Evolutionary conservation across 352 stramenopile genomes (phyloP), one percentile per base, ranked within the genome.

Genomic region (Pythium rhizo-oryzae): DNA sequence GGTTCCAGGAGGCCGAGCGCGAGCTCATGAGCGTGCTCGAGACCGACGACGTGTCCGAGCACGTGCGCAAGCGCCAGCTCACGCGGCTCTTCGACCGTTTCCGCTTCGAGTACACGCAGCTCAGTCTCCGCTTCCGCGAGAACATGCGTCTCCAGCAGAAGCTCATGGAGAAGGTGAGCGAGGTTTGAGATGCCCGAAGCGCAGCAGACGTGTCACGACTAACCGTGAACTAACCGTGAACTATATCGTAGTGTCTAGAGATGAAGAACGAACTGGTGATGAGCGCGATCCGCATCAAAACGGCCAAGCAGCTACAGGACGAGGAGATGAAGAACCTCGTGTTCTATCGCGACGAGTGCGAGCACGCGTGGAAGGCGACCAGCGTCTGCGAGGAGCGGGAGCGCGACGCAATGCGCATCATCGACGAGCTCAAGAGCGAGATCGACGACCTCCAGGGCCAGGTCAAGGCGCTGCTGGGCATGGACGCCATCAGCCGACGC

Each of bases 301-400:
- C 80, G 23, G 74, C 74, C 12, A 75, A 92, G 65, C 76, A 87
- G 67, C 58, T 87, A n/a, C 80, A 92, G 15, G 77, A 84, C 15
- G 79, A 92, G 51, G 81, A 92, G 61, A 80, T 88, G 75, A 88
- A 88, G 53, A 89, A 83, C 62, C 69, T 92, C 18, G 49, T 79
- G 5, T 92, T 86, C 73, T 92, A 92, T 46, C 77, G 84, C 9
- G 81, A 92, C n/a, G 84, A 92, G 59, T 92, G 84, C 54, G 80
- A 92, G 50, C 69, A 85, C 56, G 80, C 80, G 13, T 92, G 84
- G 81, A 84, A 82, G 51, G 80, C 87, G 59, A 80, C 75, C 37
- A 69, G 69, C 1, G n/a, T 88, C 24, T 82, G 80, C 41, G 78
- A 88, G 57, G 81, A 86, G 52, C 76, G 83, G 35, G 83, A 91